Evolutionary conservation across 2,329 filamentous ascomycete genomes (phyloP).

Genomic region (Cladosporium sphaerospermum): DNA sequence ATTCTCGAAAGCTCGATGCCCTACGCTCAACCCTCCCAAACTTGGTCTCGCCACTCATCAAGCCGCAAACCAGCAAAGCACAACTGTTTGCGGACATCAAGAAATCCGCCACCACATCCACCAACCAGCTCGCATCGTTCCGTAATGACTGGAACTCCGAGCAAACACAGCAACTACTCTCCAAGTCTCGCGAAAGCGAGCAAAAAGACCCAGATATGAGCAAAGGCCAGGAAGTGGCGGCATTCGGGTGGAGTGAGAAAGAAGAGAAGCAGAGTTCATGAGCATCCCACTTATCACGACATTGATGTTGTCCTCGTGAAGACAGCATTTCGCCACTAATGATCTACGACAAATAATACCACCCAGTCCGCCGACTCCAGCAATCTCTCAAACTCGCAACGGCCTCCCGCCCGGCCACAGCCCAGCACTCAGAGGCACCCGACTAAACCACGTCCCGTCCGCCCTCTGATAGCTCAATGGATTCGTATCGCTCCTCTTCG

Average conservation of each 20-base stretch:
- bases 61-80: constrained; percentile 22
- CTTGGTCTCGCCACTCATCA: constrained; percentile 35
- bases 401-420: constrained; percentile 22
- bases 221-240: constrained; percentile 27
- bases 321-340: too few relatives aligned
- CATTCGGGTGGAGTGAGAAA: constrained; percentile 35
- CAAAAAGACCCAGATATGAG: constrained; percentile 33
- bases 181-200: constrained; percentile 32
- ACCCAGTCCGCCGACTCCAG: too few relatives aligned
- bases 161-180: constrained; percentile 31
- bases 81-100: constrained; percentile 35
- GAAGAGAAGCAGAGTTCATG: constrained; percentile 18
- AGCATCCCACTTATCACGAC: constrained; percentile 14
- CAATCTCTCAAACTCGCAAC: constrained; percentile 7
- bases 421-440: constrained; percentile 20
- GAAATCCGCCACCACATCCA: constrained; percentile 31
- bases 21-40: constrained; percentile 39
- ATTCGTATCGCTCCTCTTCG: constrained; percentile 7
- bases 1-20: constrained; percentile 32
- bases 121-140: constrained; percentile 34
- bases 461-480: constrained; percentile 14
- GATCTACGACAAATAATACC: too few relatives aligned
- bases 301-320: neutral
- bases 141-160: constrained; percentile 33
- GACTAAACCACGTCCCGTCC: constrained; percentile 17